Conservation (phyloP, 257 asterid species). For the Forsythia suspensa region DNA sequence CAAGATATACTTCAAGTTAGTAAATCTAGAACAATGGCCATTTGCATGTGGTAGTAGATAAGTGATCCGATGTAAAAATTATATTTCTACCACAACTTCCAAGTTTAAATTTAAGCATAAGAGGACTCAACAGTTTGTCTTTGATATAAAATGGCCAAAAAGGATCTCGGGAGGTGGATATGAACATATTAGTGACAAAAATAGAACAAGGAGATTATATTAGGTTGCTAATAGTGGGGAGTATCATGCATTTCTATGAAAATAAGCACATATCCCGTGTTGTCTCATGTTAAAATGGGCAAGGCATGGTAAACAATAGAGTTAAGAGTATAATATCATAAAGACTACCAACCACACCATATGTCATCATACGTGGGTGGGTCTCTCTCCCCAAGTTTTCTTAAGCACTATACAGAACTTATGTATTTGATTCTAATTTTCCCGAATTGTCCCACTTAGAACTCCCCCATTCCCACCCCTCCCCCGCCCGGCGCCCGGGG, state of each 20-base stretch:
- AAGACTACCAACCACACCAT: not conserved
- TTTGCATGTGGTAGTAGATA: not conserved
- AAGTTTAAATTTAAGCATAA: too few species aligned
- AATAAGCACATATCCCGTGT: not conserved
- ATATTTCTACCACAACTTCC: not conserved
- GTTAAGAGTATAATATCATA: too few species aligned
- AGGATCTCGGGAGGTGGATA: not conserved
- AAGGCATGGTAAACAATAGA: too few species aligned
- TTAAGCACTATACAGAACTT: not conserved
- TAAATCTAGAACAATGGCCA: not conserved
- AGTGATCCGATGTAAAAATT: not conserved
- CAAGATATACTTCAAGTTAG: not conserved
- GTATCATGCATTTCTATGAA: not conserved
- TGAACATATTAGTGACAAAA: not conserved
- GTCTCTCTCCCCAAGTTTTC: not conserved
- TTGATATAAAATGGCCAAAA: not conserved
- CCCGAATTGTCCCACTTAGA: not conserved
- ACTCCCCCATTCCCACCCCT: not conserved
- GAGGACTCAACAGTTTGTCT: too few species aligned
- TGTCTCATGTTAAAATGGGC: not conserved
- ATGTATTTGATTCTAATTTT: not conserved
- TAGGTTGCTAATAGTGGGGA: not conserved
- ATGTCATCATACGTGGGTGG: not conserved
- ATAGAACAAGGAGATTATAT: not conserved
- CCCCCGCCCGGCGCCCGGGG: not conserved